phyloP scores from a whole-genome alignment of 768 basidiomycete genomes.

The Amanita jacksonii region DNA sequence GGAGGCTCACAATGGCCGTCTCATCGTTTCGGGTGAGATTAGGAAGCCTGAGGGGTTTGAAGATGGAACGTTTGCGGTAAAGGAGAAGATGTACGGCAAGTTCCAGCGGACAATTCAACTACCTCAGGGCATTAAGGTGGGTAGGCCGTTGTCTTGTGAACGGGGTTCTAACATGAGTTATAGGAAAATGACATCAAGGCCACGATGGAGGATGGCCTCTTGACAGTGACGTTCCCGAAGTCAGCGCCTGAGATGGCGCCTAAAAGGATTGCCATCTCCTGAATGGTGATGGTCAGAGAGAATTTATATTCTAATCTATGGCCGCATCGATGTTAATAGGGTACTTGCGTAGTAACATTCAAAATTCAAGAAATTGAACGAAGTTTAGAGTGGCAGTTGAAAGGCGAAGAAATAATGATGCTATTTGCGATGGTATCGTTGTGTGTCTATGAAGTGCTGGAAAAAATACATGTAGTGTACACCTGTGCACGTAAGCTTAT shows the following conservation, averaged over 20 bases:
- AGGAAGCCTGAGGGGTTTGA: conserved; percentile 23
- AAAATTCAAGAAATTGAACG: not conserved
- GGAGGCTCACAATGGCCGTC: conserved; percentile 38
- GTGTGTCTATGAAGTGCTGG: no score
- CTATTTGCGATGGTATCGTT: no score
- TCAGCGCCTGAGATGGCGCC: conserved; percentile 7
- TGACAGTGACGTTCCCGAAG: conserved; percentile 10
- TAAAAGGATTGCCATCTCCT: conserved; percentile 1
- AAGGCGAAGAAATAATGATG: no score
- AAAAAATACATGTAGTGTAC: no score
- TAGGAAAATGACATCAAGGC: conserved; percentile 7
- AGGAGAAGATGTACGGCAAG: conserved; percentile 39
- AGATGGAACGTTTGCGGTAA: conserved; percentile 29
- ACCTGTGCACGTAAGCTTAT: no score
- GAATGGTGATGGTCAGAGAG: not conserved
- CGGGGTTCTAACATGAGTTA: not conserved
- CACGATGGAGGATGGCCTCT: conserved; percentile 2
- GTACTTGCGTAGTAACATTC: no score
- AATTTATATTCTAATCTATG: no score
- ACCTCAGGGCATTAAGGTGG: conserved; percentile 44
- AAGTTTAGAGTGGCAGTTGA: not conserved
- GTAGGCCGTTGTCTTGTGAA: conserved; percentile 12
- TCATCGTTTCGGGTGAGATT: conserved; percentile 43
- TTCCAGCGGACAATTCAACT: conserved; percentile 38
- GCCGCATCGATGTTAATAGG: no score